These are phyloP conservation scores for Prunella vulgaris DNA, from an alignment of 257 asterid species.

Conservation along the genomic window DNA sequence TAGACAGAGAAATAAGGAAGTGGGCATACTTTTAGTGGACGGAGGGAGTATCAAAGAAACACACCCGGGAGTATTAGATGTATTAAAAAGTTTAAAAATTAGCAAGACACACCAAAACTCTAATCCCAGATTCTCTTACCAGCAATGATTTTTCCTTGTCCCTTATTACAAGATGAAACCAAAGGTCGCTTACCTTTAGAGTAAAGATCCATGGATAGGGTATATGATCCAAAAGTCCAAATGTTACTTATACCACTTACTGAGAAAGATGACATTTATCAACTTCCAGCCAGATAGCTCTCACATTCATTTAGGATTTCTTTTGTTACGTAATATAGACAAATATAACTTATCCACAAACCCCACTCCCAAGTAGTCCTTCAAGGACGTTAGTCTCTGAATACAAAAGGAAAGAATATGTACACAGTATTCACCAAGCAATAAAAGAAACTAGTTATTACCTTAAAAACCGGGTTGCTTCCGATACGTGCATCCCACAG, in stretches of 20 bases:
- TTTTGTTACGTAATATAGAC: background rate
- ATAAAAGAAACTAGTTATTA: conserved; percentile 25
- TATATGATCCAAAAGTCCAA: background rate
- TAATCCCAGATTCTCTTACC: background rate
- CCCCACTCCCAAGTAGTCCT: background rate
- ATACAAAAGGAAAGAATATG: background rate
- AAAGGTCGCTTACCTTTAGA: background rate
- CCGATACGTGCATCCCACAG: conserved; percentile 95
- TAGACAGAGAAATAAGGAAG: too few species aligned
- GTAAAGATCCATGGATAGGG: background rate
- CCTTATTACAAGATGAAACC: background rate
- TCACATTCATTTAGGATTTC: background rate
- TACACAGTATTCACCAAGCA: conserved; percentile 1
- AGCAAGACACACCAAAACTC: background rate
- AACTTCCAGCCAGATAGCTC: background rate
- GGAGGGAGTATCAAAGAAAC: background rate
- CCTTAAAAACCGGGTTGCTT: conserved; percentile 70
- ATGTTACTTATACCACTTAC: background rate
- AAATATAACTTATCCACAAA: background rate
- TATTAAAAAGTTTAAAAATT: background rate
- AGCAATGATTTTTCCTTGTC: background rate
- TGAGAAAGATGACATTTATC: background rate
- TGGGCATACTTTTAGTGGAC: too few species aligned
- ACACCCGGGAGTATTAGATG: conserved; percentile 2
- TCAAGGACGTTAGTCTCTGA: background rate